Evolutionary conservation across 805 yeast genomes (phyloP), one percentile per base, ranked within the genome.

Genomic region (Starmera quercuum): DNA sequence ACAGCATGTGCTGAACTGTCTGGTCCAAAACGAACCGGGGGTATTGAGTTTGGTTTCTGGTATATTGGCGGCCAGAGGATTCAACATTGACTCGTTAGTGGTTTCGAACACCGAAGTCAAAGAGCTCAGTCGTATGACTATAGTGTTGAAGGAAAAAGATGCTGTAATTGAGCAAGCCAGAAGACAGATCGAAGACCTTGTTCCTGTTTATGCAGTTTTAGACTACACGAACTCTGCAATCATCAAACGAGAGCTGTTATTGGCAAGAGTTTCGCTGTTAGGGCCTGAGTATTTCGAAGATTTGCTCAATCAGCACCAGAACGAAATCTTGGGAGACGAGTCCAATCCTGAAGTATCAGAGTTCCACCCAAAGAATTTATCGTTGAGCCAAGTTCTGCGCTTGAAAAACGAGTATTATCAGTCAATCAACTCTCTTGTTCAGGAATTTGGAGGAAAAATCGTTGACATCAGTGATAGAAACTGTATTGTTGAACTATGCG

Each of bases 271-370:
- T 31, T 87, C 97, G 7, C 68, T 92, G 40, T 68, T 92, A 49
- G 98, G 98, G 26, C 95, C 97, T n/a, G 98, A 92, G 65, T 92
- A 88, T 67, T 92, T 92, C 64, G 94, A 88, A 58, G 97, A 90
- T 51, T 72, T 92, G 46, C 75, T 90, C 47, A 84, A 88, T 29
- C 90, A 86, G 46, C 97, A 90, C 61, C 56, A 55, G 18, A 63
- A 59, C 21, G 54, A 57, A 28, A 43, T 47, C 10, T 50, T 56
- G n/a, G 45, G 54, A 5, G 49, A 48, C 20, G 54, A 60, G 9
- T 21, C 50, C 28, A 44, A 44, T 12, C 42, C 51, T 18, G 46
- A 51, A 45, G 57, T 45, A 40, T 51, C 47, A 52, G 71, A 59
- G 46, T 85, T 61, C 66, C 97, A 90, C 61, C 97, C 97, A 42